Base-by-base conservation (phyloP, 371 early-diverging fungal species). In the Mortierella sp. region DNA sequence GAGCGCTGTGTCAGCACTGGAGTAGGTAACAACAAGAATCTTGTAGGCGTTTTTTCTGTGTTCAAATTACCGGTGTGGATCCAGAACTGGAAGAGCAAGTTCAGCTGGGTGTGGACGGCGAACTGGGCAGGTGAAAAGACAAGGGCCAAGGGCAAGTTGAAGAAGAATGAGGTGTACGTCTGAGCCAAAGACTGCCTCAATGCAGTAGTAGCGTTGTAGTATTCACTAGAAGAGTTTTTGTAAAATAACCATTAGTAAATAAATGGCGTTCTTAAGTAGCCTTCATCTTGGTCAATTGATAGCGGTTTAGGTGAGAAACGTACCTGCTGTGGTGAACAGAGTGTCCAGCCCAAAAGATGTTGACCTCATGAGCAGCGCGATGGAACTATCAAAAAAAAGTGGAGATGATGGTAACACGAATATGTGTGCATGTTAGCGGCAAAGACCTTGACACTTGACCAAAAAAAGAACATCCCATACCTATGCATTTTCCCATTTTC, bases 311-410 rank as follows among this genome's bases (percentile, higher is more conserved):
- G 34, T 48, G 26, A 76, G 8, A 8, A 8, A 70, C 76, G 19
- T 21, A 88, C 90, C 84, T 89, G 87, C 89, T 80, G 76, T 84
- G 84, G 60, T 84, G 84, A 14, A 84, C 84, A 54, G 89, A 89
- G 79, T 92, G 92, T 1, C 88, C 82, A 38, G 92, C 91, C 92
- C 92, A 92, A 55, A 90, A 87, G 72, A 91, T 72, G 79, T 91
- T 92, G 55, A 92, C 80, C 79, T 92, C 92, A 75, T 92, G 92
- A 3, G 91, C 92, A 14, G 88, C 90, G 44, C 92, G 88, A 72
- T 92, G 92, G 73, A 92, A 90, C 88, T 84, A 84, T 48, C 50
- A 50, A 13, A 76, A 13, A 76, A 42, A 34, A 24, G 28, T 38
- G 26, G 48, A 26, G 21, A 28, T 26, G 45, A 24, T 26, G 48